Evolutionary conservation across 306 rosid genomes (phyloP).

Genomic region (Styphnolobium japonicum): DNA sequence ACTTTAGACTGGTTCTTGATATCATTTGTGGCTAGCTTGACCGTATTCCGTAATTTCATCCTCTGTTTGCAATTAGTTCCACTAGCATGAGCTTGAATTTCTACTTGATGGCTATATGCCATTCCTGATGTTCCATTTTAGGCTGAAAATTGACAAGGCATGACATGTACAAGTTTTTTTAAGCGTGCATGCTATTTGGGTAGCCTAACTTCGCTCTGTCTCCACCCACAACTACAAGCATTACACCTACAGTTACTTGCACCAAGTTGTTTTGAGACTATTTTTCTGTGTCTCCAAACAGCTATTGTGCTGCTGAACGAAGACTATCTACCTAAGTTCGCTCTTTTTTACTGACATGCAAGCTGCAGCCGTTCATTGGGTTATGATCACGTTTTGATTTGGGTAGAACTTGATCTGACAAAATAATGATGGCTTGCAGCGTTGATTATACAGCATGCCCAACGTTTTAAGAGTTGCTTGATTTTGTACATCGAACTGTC

Average conservation of each 20-base stretch:
- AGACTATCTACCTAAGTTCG: not conserved
- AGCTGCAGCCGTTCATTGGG: not conserved
- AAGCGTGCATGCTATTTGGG: not conserved
- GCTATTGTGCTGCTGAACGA: not conserved
- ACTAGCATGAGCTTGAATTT: too few species aligned
- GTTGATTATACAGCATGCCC: not conserved
- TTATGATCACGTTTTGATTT: not conserved
- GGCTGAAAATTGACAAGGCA: too few species aligned
- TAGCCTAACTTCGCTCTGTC: not conserved
- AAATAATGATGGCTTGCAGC: not conserved
- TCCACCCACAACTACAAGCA: too few species aligned
- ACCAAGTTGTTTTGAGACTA: not conserved
- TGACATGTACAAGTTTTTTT: not conserved
- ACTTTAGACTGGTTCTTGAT: too few species aligned
- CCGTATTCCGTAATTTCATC: too few species aligned
- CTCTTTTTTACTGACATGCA: too few species aligned
- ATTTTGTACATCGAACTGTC: not conserved
- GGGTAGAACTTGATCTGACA: not conserved
- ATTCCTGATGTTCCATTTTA: too few species aligned
- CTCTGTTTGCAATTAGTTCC: too few species aligned
- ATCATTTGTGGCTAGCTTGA: too few species aligned
- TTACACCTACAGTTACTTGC: not conserved
- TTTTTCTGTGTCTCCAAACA: not conserved
- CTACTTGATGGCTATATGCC: too few species aligned
- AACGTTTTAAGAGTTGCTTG: not conserved